A percentile compares a stretch with the other conserved stretches of the same genome.
Evolutionary conservation across 148 eudicot species (phyloP).

Genomic region (Rheum nobile): DNA sequence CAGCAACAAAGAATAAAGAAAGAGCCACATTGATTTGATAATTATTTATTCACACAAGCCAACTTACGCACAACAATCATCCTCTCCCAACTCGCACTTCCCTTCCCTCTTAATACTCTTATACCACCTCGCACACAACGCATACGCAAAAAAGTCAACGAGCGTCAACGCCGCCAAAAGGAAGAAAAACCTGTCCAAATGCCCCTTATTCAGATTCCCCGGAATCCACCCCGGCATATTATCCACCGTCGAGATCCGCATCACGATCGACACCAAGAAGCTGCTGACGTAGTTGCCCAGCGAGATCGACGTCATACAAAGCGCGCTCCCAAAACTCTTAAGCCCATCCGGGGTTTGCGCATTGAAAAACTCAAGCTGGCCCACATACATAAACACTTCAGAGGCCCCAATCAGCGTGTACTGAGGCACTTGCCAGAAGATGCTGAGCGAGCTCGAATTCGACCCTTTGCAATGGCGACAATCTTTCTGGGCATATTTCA

Average conservation of each 20-base stretch:
- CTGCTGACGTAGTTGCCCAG: constrained; percentile 87
- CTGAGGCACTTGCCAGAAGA: constrained; percentile 92
- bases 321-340: constrained; percentile 91
- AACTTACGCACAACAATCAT: constrained; percentile 16
- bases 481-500: constrained; percentile 51
- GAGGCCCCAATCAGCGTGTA: constrained; percentile 74
- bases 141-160: constrained; percentile 46
- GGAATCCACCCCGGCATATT: constrained; percentile 95
- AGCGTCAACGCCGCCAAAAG: constrained; percentile 59
- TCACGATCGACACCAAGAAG: constrained; percentile 55
- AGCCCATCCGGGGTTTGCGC: constrained; percentile 84
- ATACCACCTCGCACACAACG: constrained; percentile 63
- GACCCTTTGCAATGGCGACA: constrained; percentile 41
- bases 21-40: not conserved
- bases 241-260: constrained; percentile 61
- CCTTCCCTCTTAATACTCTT: constrained; percentile 48
- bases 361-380: constrained; percentile 86
- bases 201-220: constrained; percentile 70
- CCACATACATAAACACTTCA: constrained; percentile 91
- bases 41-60: not conserved
- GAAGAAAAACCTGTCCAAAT: constrained; percentile 72
- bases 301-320: constrained; percentile 88
- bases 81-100: constrained; percentile 25
- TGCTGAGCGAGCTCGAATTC: constrained; percentile 51
- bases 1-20: not conserved